These are phyloP conservation scores for Tolypocladium cylindrosporum DNA, from an alignment of 2,329 filamentous ascomycete genomes.

Conservation along the genomic window DNA sequence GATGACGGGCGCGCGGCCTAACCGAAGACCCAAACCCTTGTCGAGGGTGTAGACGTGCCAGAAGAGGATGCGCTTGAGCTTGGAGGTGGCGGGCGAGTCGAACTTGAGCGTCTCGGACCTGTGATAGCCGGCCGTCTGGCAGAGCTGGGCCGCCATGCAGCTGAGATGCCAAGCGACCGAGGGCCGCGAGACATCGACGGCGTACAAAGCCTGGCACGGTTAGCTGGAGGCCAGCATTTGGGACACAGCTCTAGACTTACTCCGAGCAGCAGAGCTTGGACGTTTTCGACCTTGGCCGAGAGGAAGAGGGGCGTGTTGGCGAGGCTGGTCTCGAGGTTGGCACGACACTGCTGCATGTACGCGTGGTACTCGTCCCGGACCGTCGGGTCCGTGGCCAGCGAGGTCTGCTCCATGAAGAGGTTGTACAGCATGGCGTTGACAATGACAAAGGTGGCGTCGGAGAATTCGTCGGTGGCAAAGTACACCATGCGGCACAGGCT, in stretches of 20 bases:
- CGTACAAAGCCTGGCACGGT: constrained; percentile 41
- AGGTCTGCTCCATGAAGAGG: constrained; percentile 35
- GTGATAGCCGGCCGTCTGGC: constrained; percentile 54
- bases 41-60: constrained; percentile 48
- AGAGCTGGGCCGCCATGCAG: constrained; percentile 47
- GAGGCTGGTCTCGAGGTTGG: constrained; percentile 40
- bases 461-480: constrained; percentile 40
- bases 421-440: constrained; percentile 40
- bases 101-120: constrained; percentile 25
- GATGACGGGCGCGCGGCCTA: constrained; percentile 48
- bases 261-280: constrained; percentile 49
- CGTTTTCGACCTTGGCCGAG: constrained; percentile 41
- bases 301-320: constrained; percentile 45
- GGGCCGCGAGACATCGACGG: constrained; percentile 51
- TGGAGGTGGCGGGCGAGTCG: constrained; percentile 19
- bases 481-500: constrained; percentile 39
- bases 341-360: constrained; percentile 30
- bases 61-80: constrained; percentile 33
- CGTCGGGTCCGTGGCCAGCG: constrained; percentile 20
- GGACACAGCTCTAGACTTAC: constrained; percentile 24
- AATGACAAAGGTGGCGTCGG: constrained; percentile 38
- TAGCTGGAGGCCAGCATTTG: not conserved
- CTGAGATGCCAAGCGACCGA: constrained; percentile 56
- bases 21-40: constrained; percentile 45
- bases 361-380: constrained; percentile 24